Evolutionary conservation across 495 filamentous ascomycete genomes (phyloP).

Genomic region (Talaromyces proteolyticus): DNA sequence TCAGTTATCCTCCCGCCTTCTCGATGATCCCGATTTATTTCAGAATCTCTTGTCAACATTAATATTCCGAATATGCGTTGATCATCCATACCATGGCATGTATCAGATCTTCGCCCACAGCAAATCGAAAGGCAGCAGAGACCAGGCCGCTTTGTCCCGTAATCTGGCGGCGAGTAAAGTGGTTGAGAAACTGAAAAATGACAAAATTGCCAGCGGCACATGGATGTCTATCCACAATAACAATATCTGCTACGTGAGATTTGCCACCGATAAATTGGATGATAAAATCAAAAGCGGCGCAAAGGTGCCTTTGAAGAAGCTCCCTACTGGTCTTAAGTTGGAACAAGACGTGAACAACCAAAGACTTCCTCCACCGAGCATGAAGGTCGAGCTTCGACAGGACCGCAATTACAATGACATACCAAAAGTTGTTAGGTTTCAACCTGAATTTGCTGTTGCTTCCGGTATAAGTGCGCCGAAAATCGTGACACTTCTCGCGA

Average conservation of each 20-base stretch:
- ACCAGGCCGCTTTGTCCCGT: slow-evolving; percentile 66
- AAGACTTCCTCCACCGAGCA: slow-evolving; percentile 80
- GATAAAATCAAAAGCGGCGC: slow-evolving; percentile 62
- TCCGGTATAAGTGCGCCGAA: slow-evolving; percentile 88
- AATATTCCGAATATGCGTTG: slow-evolving; percentile 73
- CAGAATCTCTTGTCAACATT: slow-evolving; percentile 67
- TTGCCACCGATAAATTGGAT: slow-evolving; percentile 59
- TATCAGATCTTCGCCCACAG: slow-evolving; percentile 86
- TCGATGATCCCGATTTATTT: slow-evolving; percentile 62
- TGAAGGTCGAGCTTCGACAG: slow-evolving; percentile 70
- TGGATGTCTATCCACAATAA: slow-evolving; percentile 67
- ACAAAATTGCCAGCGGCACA: slow-evolving; percentile 36
- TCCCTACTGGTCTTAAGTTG: slow-evolving; percentile 48
- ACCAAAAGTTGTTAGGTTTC: slow-evolving; percentile 63
- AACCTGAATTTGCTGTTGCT: slow-evolving; percentile 72
- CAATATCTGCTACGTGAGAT: slow-evolving; percentile 64
- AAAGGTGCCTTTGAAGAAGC: slow-evolving; percentile 55
- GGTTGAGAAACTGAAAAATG: slow-evolving; percentile 48
- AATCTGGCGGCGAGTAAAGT: slow-evolving; percentile 64
- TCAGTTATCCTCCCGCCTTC: slow-evolving; percentile 84
- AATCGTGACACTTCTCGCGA: slow-evolving; percentile 72
- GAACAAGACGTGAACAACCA: slow-evolving; percentile 48
- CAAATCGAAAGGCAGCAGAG: slow-evolving; percentile 59
- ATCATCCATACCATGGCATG: slow-evolving; percentile 95
- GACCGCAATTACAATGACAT: slow-evolving; percentile 71